Conservation (phyloP, 352 stramenopile species). For the Phytophthora sojae region DNA sequence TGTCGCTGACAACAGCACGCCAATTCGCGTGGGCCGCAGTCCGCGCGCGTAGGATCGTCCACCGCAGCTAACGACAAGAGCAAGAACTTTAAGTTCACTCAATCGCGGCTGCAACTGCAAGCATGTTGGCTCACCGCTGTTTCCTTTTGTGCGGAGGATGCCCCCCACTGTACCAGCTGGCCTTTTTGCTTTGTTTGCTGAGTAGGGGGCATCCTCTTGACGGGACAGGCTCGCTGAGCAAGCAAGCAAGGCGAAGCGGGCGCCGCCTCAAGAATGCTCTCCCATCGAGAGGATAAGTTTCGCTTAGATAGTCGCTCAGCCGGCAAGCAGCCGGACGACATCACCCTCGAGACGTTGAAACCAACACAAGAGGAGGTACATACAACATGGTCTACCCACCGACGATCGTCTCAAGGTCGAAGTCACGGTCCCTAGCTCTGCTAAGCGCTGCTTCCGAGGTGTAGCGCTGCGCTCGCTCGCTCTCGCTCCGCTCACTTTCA, state of each 20-base stretch:
- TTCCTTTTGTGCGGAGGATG: background rate
- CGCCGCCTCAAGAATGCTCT: background rate
- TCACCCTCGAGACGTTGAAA: slow-evolving; percentile 6
- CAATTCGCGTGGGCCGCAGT: background rate
- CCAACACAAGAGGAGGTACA: background rate
- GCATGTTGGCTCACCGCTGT: background rate
- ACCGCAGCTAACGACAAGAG: background rate
- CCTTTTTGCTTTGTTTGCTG: background rate
- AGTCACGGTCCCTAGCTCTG: background rate
- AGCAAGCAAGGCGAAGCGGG: background rate
- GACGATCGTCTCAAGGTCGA: background rate
- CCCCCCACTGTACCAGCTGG: background rate
- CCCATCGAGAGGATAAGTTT: slow-evolving; percentile 21
- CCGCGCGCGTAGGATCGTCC: background rate
- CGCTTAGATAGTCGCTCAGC: slow-evolving; percentile 10
- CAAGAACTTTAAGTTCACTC: background rate
- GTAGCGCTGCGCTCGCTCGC: background rate
- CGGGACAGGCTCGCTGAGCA: slow-evolving; percentile 3
- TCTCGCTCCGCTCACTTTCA: slow-evolving; percentile 14
- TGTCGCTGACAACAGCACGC: background rate
- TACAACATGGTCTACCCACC: background rate
- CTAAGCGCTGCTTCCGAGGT: no score
- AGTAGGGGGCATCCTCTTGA: background rate
- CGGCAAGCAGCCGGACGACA: slow-evolving; percentile 9
- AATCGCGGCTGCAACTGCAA: no score